Evolutionary conservation across 2,329 filamentous ascomycete genomes (phyloP).

Genomic region (Monilinia aucupariae): DNA sequence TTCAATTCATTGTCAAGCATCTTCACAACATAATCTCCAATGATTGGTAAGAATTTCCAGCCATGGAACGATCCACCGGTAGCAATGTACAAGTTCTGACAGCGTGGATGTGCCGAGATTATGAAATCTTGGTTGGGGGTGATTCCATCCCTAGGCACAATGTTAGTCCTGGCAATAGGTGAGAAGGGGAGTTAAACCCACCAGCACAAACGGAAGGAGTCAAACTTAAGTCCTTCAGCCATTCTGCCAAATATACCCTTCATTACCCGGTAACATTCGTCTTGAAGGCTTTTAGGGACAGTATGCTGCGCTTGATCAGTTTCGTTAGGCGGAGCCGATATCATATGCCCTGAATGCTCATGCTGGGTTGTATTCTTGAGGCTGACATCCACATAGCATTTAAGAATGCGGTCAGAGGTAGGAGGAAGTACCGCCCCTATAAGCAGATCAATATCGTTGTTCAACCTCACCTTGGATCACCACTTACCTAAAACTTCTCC

Average conservation of each 20-base stretch:
- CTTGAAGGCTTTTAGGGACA: slow-evolving; percentile 39
- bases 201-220: slow-evolving; percentile 45
- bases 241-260: slow-evolving; percentile 41
- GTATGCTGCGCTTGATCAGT: slow-evolving; percentile 41
- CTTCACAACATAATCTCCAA: slow-evolving; percentile 54
- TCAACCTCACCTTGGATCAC: not conserved
- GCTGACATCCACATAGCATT: slow-evolving; percentile 56
- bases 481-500: slow-evolving; percentile 40
- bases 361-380: slow-evolving; percentile 49
- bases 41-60: slow-evolving; percentile 59
- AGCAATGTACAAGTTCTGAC: slow-evolving; percentile 52
- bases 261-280: slow-evolving; percentile 40
- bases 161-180: not conserved
- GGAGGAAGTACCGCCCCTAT: slow-evolving; percentile 39
- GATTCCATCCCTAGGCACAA: slow-evolving; percentile 49
- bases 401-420: slow-evolving; percentile 47
- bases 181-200: slow-evolving; percentile 22
- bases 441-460: not conserved
- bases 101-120: slow-evolving; percentile 50
- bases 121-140: slow-evolving; percentile 59
- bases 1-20: slow-evolving; percentile 41
- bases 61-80: slow-evolving; percentile 59
- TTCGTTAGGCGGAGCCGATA: slow-evolving; percentile 46
- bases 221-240: slow-evolving; percentile 38
- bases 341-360: slow-evolving; percentile 44